Evolutionary conservation across 140 eudicot genomes (phyloP).

Genomic region (Senecio squalidus): DNA sequence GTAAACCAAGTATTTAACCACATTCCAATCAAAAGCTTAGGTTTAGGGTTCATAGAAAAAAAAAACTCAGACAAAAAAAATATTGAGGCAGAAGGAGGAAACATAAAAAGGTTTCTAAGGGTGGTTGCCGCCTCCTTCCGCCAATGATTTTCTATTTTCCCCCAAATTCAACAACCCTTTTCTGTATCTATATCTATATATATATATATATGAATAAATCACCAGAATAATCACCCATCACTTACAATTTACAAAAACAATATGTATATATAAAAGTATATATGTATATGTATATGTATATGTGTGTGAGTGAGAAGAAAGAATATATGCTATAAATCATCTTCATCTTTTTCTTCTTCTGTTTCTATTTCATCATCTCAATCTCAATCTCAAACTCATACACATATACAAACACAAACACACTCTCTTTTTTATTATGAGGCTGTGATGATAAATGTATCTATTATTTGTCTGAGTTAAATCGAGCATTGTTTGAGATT

Average conservation of each 20-base stretch:
- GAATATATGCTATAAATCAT: no score
- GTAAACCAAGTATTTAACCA: no score
- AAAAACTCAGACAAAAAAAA: neutral
- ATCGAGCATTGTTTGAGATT: slow-evolving; percentile 7
- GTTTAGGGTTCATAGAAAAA: neutral
- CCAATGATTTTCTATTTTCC: neutral
- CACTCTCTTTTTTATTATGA: neutral
- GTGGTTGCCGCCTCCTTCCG: slow-evolving; percentile 13
- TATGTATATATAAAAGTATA: no score
- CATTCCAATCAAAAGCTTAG: no score
- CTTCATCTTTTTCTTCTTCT: no score
- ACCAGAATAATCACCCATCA: no score
- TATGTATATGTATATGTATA: no score
- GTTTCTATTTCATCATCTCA: neutral
- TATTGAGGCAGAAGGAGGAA: neutral
- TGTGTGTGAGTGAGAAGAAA: no score
- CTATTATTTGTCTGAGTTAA: slow-evolving; percentile 5
- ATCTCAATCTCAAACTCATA: neutral
- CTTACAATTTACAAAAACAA: no score
- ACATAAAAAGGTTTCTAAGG: neutral
- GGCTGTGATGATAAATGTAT: slow-evolving; percentile 4
- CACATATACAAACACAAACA: no score
- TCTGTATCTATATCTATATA: neutral
- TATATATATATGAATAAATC: no score
- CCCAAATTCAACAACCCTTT: neutral